Conservation (phyloP, 257 asterid genomes). For the Cinchona pubescens region DNA sequence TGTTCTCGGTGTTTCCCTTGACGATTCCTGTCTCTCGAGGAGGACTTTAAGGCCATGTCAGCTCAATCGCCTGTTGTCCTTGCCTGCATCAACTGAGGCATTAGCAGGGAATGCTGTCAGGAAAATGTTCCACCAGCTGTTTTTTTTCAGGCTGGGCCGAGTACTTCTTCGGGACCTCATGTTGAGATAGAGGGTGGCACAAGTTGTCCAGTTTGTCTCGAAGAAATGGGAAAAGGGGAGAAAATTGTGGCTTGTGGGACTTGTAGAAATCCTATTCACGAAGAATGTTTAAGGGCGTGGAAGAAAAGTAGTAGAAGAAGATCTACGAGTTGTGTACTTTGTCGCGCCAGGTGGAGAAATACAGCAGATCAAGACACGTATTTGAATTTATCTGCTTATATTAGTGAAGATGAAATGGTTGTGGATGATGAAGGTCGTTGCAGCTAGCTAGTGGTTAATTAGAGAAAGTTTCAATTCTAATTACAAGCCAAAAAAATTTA, state of each 20-base stretch:
- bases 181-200: constrained; percentile 47
- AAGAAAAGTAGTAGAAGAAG: constrained; percentile 72
- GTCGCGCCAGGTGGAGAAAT: constrained; percentile 90
- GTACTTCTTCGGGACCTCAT: constrained; percentile 7
- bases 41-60: constrained; percentile 69
- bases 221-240: constrained; percentile 67
- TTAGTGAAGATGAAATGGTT: constrained; percentile 47
- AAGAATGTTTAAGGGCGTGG: constrained; percentile 83
- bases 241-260: constrained; percentile 66
- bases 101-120: constrained; percentile 52
- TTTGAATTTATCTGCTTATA: constrained; percentile 73
- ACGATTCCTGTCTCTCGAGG: constrained; percentile 63
- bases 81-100: constrained; percentile 53
- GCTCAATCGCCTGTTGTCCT: constrained; percentile 56
- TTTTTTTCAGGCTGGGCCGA: constrained; percentile 27
- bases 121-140: constrained; percentile 57
- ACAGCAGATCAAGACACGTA: constrained; percentile 59
- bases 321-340: constrained; percentile 73
- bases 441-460: constrained; percentile 1
- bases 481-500: background rate
- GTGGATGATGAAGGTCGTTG: constrained; percentile 42
- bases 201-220: constrained; percentile 81
- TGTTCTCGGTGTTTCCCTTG: constrained; percentile 55
- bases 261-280: constrained; percentile 77
- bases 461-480: background rate